Percentiles rank a stretch among this genome's conserved stretches.
Evolutionary conservation across 78 protist species (phyloP).

Genomic region (Dictyostelium firmibasis): DNA sequence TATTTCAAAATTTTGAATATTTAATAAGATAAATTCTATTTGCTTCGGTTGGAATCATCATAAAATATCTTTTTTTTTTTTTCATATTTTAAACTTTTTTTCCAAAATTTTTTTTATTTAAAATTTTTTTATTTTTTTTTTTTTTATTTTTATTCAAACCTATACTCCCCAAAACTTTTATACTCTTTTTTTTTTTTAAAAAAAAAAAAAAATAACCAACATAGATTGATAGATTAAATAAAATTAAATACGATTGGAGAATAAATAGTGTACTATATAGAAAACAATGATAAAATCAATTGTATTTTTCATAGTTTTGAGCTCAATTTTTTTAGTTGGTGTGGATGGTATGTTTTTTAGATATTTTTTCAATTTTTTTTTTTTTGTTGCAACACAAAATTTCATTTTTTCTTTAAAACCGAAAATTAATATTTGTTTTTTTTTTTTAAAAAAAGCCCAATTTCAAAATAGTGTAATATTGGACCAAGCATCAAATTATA

Average conservation of each 20-base stretch:
- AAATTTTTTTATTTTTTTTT: not conserved
- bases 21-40: too few relatives aligned
- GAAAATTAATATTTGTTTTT: not conserved
- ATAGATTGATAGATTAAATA: not conserved
- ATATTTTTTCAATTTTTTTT: not conserved
- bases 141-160: not conserved
- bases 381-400: too few relatives aligned
- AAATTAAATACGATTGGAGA: too few relatives aligned
- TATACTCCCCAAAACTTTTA: not conserved
- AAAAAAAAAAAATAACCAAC: too few relatives aligned
- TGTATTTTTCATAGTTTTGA: not conserved
- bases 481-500: not conserved
- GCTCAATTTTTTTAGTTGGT: not conserved
- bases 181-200: too few relatives aligned
- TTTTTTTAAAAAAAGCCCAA: not conserved
- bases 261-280: too few relatives aligned
- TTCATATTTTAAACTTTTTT: not conserved
- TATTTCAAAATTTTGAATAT: too few relatives aligned
- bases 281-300: not conserved
- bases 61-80: not conserved
- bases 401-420: too few relatives aligned
- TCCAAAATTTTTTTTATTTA: too few relatives aligned
- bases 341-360: not conserved
- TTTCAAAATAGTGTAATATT: constrained; percentile 8
- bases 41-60: not conserved